A percentile compares a stretch with the other conserved stretches of the same genome.
phyloP scores from a whole-genome alignment of 2,329 filamentous ascomycete species.

The Apiospora hydei region DNA sequence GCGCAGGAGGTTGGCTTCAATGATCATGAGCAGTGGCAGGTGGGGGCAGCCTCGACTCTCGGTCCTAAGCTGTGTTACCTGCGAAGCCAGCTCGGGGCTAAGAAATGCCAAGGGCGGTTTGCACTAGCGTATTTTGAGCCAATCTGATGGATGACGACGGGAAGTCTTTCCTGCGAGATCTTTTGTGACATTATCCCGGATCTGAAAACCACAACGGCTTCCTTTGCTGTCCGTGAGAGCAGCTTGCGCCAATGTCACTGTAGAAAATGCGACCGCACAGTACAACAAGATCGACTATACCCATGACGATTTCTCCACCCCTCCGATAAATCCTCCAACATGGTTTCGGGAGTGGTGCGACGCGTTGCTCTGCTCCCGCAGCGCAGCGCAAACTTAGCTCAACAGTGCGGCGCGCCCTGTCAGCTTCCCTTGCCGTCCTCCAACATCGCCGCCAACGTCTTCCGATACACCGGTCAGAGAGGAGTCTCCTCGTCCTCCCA shows the following conservation, averaged over 20 bases:
- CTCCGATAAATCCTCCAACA: constrained; percentile 42
- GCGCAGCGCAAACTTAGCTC: constrained; percentile 45
- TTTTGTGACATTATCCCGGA: constrained; percentile 10
- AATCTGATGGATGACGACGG: constrained; percentile 22
- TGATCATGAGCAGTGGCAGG: not conserved
- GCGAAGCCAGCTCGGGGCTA: constrained; percentile 16
- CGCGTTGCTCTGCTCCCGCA: constrained; percentile 56
- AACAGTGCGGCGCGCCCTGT: constrained; percentile 28
- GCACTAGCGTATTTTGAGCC: constrained; percentile 15
- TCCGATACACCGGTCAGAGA: constrained; percentile 9
- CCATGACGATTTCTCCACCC: constrained; percentile 33
- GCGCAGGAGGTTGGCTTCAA: not conserved
- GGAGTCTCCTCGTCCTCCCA: not conserved
- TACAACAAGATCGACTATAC: constrained; percentile 26
- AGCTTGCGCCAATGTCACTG: constrained; percentile 18
- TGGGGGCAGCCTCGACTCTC: not conserved
- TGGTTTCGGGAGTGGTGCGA: constrained; percentile 59
- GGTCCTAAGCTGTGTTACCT: constrained; percentile 9
- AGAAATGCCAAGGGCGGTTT: constrained; percentile 10
- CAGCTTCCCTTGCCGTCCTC: constrained; percentile 27
- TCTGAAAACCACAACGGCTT: not conserved
- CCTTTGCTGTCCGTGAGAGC: constrained; percentile 4
- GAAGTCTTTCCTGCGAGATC: constrained; percentile 14
- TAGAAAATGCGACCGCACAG: constrained; percentile 32
- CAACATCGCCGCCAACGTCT: constrained; percentile 29